Conservation (phyloP, 2,329 filamentous ascomycete species). For the Pseudocercospora cruenta region DNA sequence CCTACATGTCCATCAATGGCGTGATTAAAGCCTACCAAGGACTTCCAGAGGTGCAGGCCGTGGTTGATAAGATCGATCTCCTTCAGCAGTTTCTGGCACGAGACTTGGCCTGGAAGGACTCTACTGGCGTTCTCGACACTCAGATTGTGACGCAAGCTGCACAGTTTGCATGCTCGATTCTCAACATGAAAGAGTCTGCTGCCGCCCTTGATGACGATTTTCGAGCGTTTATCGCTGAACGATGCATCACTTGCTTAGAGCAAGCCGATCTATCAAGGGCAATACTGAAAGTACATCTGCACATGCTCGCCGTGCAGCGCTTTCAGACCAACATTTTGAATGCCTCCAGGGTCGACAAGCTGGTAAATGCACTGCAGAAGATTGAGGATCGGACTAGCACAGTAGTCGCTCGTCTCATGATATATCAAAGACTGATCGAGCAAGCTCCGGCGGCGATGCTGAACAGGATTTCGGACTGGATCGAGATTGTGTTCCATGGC, state of each 20-base stretch:
- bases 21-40: constrained; percentile 81
- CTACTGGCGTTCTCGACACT: constrained; percentile 57
- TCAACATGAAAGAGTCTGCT: constrained; percentile 62
- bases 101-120: constrained; percentile 69
- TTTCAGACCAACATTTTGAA: constrained; percentile 78
- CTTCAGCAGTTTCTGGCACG: constrained; percentile 82
- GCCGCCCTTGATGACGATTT: constrained; percentile 77
- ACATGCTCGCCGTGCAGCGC: constrained; percentile 77
- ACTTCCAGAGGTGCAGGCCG: constrained; percentile 72
- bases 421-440: constrained; percentile 76
- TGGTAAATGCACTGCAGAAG: constrained; percentile 71
- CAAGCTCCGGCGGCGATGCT: constrained; percentile 74
- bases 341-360: constrained; percentile 66
- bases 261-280: constrained; percentile 73
- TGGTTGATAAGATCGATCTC: constrained; percentile 74
- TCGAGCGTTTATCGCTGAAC: constrained; percentile 76
- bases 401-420: constrained; percentile 72
- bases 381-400: constrained; percentile 81
- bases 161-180: constrained; percentile 74
- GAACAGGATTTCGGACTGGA: constrained; percentile 71
- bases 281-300: constrained; percentile 76
- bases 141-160: constrained; percentile 77
- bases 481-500: constrained; percentile 78
- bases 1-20: constrained; percentile 78
- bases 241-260: constrained; percentile 73